A percentile compares a stretch with the other conserved stretches of the same genome.
Conservation (phyloP, 2,329 filamentous ascomycete genomes). For the Furcasterigmium sp. region DNA sequence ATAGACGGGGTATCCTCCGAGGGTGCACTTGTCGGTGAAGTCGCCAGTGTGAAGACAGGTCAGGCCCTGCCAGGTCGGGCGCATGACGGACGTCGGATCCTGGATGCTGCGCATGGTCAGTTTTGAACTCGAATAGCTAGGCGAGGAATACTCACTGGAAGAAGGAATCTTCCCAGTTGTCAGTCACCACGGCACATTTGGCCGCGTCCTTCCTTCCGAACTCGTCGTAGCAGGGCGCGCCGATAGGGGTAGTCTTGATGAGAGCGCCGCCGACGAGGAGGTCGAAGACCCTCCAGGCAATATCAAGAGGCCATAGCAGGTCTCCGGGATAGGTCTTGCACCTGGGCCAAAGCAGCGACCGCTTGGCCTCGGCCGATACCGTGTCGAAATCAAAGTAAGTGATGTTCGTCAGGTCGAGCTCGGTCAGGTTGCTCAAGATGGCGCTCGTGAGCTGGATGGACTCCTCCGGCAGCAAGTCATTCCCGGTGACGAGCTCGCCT, state of each 20-base stretch:
- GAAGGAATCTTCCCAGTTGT: constrained; percentile 14
- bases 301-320: constrained; percentile 17
- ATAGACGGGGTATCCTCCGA: constrained; percentile 25
- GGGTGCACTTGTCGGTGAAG: constrained; percentile 20
- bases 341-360: constrained; percentile 10
- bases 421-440: constrained; percentile 23
- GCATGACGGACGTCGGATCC: constrained; percentile 20
- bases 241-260: constrained; percentile 24
- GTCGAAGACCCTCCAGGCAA: constrained; percentile 27
- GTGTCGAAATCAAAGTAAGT: constrained; percentile 25
- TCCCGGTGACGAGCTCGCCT: constrained; percentile 5
- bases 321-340: constrained; percentile 30
- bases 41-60: constrained; percentile 13
- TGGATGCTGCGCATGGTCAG: constrained; percentile 18
- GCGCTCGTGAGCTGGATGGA: constrained; percentile 26
- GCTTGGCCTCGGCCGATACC: constrained; percentile 13
- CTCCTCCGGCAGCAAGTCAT: constrained; percentile 12
- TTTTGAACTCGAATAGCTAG: not conserved
- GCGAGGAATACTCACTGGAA: too few relatives aligned
- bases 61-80: constrained; percentile 18
- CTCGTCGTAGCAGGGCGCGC: constrained; percentile 24
- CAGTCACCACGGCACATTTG: constrained; percentile 22
- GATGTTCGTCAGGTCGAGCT: constrained; percentile 21
- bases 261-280: constrained; percentile 24
- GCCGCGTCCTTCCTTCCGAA: constrained; percentile 23